These are phyloP conservation scores for Termitomyces sp. DNA, from an alignment of 768 basidiomycete species.

Conservation along the genomic window DNA sequence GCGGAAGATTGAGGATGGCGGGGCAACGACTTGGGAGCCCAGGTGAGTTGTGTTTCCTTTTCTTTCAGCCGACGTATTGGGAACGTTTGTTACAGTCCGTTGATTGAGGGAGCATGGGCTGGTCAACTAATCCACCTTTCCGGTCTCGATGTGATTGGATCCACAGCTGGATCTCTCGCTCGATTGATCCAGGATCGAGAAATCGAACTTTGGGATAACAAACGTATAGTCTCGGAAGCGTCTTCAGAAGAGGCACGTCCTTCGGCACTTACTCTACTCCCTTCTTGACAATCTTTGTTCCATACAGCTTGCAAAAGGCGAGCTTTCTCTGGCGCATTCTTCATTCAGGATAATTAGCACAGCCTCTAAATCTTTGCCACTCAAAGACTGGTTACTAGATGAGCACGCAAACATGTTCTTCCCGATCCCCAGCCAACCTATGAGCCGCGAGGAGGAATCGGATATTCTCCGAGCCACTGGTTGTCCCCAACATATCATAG, in stretches of 20 bases:
- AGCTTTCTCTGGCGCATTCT: conserved; percentile 49
- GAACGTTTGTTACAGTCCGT: conserved; percentile 5
- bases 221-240: conserved; percentile 52
- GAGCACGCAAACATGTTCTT: conserved; percentile 75
- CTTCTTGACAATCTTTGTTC: background rate
- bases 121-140: conserved; percentile 58
- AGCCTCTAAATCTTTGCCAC: conserved; percentile 58
- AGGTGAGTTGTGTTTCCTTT: conserved; percentile 36
- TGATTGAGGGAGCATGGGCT: conserved; percentile 57
- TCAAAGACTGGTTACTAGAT: conserved; percentile 66
- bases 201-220: conserved; percentile 61
- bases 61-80: background rate
- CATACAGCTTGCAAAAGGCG: conserved; percentile 27
- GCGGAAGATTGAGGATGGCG: conserved; percentile 51
- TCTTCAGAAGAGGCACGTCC: conserved; percentile 40
- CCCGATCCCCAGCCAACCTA: conserved; percentile 56
- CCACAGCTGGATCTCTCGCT: conserved; percentile 61
- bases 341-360: conserved; percentile 63
- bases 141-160: conserved; percentile 61
- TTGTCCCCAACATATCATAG: conserved; percentile 35
- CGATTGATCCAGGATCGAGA: conserved; percentile 61
- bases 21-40: conserved; percentile 58
- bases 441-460: conserved; percentile 50
- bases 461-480: conserved; percentile 47
- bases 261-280: background rate